Conservation (phyloP, 2,329 filamentous ascomycete genomes). For the Colletotrichum sidae region DNA sequence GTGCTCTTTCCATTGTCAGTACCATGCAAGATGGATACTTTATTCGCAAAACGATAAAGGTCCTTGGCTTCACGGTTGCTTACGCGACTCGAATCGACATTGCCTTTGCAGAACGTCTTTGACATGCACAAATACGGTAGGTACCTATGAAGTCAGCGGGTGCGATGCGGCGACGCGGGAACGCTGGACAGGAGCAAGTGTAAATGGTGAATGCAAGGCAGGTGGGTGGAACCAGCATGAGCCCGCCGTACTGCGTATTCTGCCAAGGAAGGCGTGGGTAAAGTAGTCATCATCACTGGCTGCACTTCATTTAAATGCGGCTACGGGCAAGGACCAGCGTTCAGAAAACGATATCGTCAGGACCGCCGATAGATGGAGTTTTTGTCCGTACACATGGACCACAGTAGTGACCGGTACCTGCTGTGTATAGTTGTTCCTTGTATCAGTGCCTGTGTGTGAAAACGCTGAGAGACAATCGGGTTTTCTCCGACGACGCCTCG, state of each 20-base stretch:
- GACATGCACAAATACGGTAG: too few species aligned
- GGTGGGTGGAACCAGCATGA: slow-evolving; percentile 12
- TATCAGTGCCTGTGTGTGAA: too few species aligned
- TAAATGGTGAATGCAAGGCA: slow-evolving; percentile 3
- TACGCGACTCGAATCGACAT: too few species aligned
- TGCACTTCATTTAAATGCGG: slow-evolving; percentile 30
- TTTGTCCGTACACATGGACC: too few species aligned
- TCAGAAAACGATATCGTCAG: slow-evolving; percentile 7
- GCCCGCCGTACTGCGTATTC: neutral
- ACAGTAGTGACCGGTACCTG: neutral
- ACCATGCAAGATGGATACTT: too few species aligned
- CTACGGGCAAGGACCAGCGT: slow-evolving; percentile 29
- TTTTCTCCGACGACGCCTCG: too few species aligned
- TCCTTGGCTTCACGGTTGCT: too few species aligned
- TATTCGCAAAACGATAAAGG: too few species aligned
- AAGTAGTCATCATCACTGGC: slow-evolving; percentile 25
- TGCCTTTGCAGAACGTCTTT: neutral
- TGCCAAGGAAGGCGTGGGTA: slow-evolving; percentile 21
- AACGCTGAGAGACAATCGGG: too few species aligned
- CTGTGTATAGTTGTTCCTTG: neutral
- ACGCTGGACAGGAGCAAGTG: neutral
- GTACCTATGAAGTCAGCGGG: too few species aligned
- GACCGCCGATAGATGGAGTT: slow-evolving; percentile 10
- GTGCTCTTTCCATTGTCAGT: too few species aligned
- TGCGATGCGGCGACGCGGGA: neutral